Evolutionary conservation across 768 basidiomycete species (phyloP).

Genomic region (Mycena vulgaris): DNA sequence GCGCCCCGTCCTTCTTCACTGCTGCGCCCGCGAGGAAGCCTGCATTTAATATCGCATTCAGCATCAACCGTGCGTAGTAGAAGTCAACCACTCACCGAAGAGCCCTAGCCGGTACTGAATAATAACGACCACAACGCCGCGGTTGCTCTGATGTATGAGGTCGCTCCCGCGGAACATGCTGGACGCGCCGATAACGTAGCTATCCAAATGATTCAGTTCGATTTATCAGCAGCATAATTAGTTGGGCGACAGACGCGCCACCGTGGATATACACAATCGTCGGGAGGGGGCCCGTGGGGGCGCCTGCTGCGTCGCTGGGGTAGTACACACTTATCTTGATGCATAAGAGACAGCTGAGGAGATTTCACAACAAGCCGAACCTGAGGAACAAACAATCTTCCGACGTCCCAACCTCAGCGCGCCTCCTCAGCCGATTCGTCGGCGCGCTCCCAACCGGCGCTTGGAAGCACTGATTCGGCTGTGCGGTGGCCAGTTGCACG

Average conservation of each 20-base stretch:
- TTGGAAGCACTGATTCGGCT: not conserved
- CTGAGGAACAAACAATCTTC: slow-evolving; percentile 47
- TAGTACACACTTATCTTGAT: slow-evolving; percentile 32
- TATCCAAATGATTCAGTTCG: not conserved
- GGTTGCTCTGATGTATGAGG: slow-evolving; percentile 18
- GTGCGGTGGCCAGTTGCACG: not conserved
- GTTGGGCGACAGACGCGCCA: slow-evolving; percentile 30
- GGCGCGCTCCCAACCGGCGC: not conserved
- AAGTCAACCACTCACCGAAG: slow-evolving; percentile 19
- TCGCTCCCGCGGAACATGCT: slow-evolving; percentile 26
- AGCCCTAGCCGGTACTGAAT: slow-evolving; percentile 32
- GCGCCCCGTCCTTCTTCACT: slow-evolving; percentile 43
- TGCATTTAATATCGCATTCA: not conserved
- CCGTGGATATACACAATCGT: slow-evolving; percentile 40
- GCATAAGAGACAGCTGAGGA: too few species aligned
- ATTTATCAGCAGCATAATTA: not conserved
- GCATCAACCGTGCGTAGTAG: too few species aligned
- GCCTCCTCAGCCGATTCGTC: not conserved
- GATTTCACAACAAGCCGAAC: slow-evolving; percentile 9
- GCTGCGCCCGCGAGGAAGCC: slow-evolving; percentile 48
- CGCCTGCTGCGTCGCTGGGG: too few species aligned
- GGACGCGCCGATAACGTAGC: slow-evolving; percentile 1
- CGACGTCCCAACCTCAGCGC: not conserved
- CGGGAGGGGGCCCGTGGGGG: slow-evolving; percentile 33
- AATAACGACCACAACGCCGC: too few species aligned